phyloP scores from a whole-genome alignment of 306 rosid species.

The Canavalia ensiformis region DNA sequence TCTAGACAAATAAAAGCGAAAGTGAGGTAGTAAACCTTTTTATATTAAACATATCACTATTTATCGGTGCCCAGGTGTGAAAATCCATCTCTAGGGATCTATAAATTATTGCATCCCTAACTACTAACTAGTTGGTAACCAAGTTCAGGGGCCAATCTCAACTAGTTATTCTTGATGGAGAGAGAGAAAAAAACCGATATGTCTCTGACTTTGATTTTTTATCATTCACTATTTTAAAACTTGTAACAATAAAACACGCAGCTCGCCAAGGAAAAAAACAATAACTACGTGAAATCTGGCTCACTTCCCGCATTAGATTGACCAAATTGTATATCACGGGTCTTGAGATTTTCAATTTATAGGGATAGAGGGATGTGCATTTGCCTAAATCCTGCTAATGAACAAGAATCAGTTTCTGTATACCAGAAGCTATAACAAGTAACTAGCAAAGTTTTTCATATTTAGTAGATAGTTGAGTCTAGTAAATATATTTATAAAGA shows the following conservation, averaged over 20 bases:
- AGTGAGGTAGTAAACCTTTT: background rate
- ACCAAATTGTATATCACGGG: conserved; percentile 46
- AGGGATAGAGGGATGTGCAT: background rate
- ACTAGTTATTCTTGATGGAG: conserved; percentile 34
- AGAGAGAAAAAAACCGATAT: background rate
- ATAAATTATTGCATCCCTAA: conserved; percentile 18
- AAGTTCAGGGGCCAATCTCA: conserved; percentile 31
- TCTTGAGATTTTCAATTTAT: background rate
- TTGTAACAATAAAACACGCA: conserved; percentile 26
- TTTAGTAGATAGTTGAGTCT: no score
- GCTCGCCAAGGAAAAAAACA: background rate
- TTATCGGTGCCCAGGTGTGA: background rate
- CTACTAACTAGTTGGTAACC: conserved; percentile 28
- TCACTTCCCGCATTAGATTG: conserved; percentile 43
- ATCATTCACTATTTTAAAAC: conserved; percentile 18
- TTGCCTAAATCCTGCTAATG: conserved; percentile 37
- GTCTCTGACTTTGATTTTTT: conserved; percentile 44
- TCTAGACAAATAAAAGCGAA: no score
- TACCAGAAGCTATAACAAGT: background rate
- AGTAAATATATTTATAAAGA: no score
- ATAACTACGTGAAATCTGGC: conserved; percentile 43
- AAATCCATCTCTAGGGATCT: conserved; percentile 16
- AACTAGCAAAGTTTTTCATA: background rate
- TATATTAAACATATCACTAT: conserved; percentile 19
- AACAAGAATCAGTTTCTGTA: background rate